A percentile compares a stretch with the other conserved stretches of the same genome.
Evolutionary conservation across 305 asterid genomes (phyloP).

Genomic region (Nicotiana rustica): DNA sequence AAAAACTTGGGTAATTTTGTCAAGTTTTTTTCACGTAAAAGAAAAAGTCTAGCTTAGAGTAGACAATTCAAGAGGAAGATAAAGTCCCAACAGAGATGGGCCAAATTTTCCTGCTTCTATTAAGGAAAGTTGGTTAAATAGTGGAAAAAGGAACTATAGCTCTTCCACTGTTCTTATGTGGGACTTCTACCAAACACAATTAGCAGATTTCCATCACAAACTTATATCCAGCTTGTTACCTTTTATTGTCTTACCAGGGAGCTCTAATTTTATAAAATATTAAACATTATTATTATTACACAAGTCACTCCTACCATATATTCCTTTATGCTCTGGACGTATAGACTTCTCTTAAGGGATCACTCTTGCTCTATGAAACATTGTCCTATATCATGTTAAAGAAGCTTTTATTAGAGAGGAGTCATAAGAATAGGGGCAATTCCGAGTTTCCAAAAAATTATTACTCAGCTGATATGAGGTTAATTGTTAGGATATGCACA

Average conservation of each 20-base stretch:
- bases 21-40: not conserved
- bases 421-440: not conserved
- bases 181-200: not conserved
- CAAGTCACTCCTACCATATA: conserved; percentile 1
- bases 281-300: not conserved
- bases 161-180: not conserved
- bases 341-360: conserved; percentile 16
- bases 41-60: not conserved
- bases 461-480: conserved; percentile 29
- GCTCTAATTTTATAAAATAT: conserved; percentile 17
- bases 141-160: not conserved
- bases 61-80: not conserved
- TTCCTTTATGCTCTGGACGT: not conserved
- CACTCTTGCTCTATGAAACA: not conserved
- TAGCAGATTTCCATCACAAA: not conserved
- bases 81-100: not conserved
- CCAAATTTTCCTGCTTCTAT: not conserved
- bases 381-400: conserved; percentile 16
- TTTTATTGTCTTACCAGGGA: not conserved
- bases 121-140: not conserved
- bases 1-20: not conserved
- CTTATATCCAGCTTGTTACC: not conserved
- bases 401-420: conserved; percentile 2
- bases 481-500: not conserved
- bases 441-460: conserved; percentile 25